These are phyloP conservation scores for Graphilbum ipis-grandicollis DNA, from an alignment of 2,329 filamentous ascomycete genomes.

Conservation along the genomic window DNA sequence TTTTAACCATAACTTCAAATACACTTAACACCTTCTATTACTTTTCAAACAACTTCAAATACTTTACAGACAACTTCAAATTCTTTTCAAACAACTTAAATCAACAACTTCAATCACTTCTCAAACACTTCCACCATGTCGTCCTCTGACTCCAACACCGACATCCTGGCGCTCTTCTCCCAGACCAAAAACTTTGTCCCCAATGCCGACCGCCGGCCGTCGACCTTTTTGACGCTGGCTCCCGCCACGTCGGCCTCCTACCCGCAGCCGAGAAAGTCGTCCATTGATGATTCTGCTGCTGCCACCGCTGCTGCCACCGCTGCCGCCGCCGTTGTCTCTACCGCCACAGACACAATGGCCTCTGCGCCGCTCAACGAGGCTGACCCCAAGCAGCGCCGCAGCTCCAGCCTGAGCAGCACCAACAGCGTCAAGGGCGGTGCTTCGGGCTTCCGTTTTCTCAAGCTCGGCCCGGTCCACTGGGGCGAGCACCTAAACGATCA, in stretches of 20 bases:
- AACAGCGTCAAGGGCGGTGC: conserved; percentile 15
- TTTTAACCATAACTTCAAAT: no score
- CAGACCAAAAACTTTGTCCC: conserved; percentile 11
- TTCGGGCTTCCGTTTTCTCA: conserved; percentile 32
- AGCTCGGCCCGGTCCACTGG: conserved; percentile 47
- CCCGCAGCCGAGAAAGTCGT: conserved; percentile 22
- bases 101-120: conserved; percentile 3
- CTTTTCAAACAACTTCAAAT: no score
- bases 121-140: conserved; percentile 1
- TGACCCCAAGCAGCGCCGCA: conserved; percentile 25
- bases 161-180: conserved; percentile 11
- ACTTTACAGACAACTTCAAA: no score
- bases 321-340: conserved; percentile 2
- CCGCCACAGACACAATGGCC: conserved; percentile 9
- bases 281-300: neutral
- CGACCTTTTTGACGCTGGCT: conserved; percentile 38
- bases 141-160: conserved; percentile 3
- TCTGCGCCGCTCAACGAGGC: conserved; percentile 11
- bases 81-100: no score
- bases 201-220: conserved; percentile 8
- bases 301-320: conserved; percentile 14
- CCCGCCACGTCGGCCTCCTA: conserved; percentile 39
- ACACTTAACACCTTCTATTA: no score
- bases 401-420: conserved; percentile 34
- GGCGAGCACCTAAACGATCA: conserved; percentile 40